phyloP scores from a whole-genome alignment of 2,329 filamentous ascomycete species.

The Fusarium anthophilum region DNA sequence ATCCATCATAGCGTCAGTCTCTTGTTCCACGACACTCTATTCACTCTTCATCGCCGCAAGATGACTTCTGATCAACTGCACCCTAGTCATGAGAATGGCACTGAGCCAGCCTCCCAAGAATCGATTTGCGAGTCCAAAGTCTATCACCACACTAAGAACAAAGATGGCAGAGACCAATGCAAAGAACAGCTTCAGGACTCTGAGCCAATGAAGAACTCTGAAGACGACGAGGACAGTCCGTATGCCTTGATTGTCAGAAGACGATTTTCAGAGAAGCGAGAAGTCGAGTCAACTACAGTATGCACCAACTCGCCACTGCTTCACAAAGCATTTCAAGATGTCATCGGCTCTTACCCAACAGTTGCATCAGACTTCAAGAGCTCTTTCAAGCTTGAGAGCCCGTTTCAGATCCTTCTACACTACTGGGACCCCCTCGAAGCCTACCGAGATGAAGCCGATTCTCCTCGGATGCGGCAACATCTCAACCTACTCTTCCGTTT shows the following conservation, averaged over 20 bases:
- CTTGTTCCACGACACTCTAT: fast-evolving
- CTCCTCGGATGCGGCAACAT: background rate
- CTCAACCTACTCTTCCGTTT: background rate
- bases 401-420: background rate
- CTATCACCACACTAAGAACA: background rate
- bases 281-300: background rate
- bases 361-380: background rate
- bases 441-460: background rate
- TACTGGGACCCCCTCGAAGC: background rate
- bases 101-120: background rate
- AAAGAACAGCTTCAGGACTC: background rate
- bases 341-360: background rate
- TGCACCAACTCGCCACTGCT: background rate
- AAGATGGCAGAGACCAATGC: background rate
- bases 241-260: background rate
- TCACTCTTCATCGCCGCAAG: fast-evolving
- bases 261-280: background rate
- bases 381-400: background rate
- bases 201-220: background rate
- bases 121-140: background rate
- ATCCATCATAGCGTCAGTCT: background rate
- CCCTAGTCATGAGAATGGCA: background rate
- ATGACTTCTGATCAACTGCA: background rate
- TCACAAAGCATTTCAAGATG: background rate
- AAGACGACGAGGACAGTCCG: background rate